Evolutionary conservation across 2,329 filamentous ascomycete species (phyloP).

Genomic region (Cladosporium halotolerans): DNA sequence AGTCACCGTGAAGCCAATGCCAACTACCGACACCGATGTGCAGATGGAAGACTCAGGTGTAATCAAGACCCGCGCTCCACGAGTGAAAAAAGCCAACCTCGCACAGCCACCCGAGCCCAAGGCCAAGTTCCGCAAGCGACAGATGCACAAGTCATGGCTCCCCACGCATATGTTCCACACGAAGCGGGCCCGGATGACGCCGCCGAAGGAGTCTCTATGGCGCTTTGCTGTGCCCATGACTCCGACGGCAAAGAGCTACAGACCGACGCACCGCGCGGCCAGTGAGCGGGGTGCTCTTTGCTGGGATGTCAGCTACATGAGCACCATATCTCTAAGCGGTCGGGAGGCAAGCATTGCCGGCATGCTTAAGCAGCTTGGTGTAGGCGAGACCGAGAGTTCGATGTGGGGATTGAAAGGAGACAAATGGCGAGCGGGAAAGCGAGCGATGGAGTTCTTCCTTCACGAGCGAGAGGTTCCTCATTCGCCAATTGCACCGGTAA

Average conservation of each 20-base stretch:
- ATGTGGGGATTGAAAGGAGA: conserved; percentile 58
- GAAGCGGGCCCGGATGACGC: conserved; percentile 84
- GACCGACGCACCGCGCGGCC: conserved; percentile 75
- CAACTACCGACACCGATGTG: not conserved
- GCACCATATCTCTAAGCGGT: conserved; percentile 74
- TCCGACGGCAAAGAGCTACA: conserved; percentile 83
- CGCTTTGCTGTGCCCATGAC: conserved; percentile 79
- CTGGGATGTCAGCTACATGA: conserved; percentile 94
- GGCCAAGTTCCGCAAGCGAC: conserved; percentile 75
- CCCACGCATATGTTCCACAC: conserved; percentile 93
- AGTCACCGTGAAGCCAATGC: conserved; percentile 15
- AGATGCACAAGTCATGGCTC: conserved; percentile 84
- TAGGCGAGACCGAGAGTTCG: conserved; percentile 35
- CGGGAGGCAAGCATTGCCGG: conserved; percentile 56
- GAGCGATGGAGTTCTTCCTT: conserved; percentile 53
- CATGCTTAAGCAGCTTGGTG: conserved; percentile 60
- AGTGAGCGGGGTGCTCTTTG: conserved; percentile 69
- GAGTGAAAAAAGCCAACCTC: conserved; percentile 63
- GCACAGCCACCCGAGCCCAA: conserved; percentile 57
- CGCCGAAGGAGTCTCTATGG: conserved; percentile 75
- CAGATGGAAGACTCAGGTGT: conserved; percentile 25
- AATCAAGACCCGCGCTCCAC: conserved; percentile 44
- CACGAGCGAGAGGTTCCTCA: conserved; percentile 50
- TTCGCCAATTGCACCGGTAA: conserved; percentile 62
- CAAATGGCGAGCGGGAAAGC: conserved; percentile 64